Evolutionary conservation across 2,329 filamentous ascomycete genomes (phyloP).

Genomic region (Ophiocordyceps sinensis): DNA sequence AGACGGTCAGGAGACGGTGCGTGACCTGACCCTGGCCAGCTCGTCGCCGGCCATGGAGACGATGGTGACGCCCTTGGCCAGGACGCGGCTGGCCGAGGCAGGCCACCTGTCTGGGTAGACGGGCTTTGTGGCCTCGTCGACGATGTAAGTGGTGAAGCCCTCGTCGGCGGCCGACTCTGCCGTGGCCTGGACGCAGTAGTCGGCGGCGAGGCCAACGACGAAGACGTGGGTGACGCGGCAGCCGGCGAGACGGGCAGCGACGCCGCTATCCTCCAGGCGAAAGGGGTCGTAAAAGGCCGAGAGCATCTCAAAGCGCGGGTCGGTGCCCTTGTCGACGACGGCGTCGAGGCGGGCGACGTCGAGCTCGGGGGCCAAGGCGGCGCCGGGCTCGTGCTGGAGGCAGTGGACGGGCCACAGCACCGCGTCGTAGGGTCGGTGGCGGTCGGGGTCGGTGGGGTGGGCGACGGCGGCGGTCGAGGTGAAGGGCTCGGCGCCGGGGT

Average conservation of each 20-base stretch:
- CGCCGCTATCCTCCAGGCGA: slow-evolving; percentile 44
- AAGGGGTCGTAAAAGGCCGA: slow-evolving; percentile 82
- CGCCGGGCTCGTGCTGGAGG: slow-evolving; percentile 58
- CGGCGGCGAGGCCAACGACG: slow-evolving; percentile 71
- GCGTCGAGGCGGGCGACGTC: slow-evolving; percentile 42
- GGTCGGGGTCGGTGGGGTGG: slow-evolving; percentile 49
- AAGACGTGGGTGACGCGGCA: slow-evolving; percentile 62
- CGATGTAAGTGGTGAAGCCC: slow-evolving; percentile 63
- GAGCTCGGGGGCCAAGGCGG: slow-evolving; percentile 60
- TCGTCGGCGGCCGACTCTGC: slow-evolving; percentile 63
- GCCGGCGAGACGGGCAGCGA: slow-evolving; percentile 42
- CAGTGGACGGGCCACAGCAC: slow-evolving; percentile 87
- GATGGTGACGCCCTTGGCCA: slow-evolving; percentile 44
- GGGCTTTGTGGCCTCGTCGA: slow-evolving; percentile 64
- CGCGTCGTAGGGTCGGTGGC: slow-evolving; percentile 41
- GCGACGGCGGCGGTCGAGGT: slow-evolving; percentile 46
- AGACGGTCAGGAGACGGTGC: no score
- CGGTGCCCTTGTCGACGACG: slow-evolving; percentile 65
- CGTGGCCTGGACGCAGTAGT: slow-evolving; percentile 78
- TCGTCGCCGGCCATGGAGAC: slow-evolving; percentile 24
- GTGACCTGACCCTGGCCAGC: slow-evolving; percentile 9
- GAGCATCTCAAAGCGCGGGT: slow-evolving; percentile 77
- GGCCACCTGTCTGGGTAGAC: slow-evolving; percentile 52
- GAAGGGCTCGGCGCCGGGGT: slow-evolving; percentile 52
- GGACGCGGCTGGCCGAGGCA: slow-evolving; percentile 36